Evolutionary conservation across 371 early-diverging fungal genomes (phyloP), one percentile per base, ranked within the genome.

Genomic region (Apophysomyces elegans): DNA sequence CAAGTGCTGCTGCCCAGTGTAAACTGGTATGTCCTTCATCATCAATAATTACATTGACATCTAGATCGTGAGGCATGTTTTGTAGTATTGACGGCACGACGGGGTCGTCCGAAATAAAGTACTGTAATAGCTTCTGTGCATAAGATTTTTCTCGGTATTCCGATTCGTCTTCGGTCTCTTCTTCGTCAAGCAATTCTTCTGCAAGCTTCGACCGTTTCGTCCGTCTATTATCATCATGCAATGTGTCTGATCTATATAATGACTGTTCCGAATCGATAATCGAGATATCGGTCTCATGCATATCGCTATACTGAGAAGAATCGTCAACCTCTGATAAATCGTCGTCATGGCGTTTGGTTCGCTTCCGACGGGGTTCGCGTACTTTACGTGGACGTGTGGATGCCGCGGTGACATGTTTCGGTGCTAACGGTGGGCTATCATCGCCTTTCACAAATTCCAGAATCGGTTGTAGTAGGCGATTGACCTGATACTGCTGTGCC

Each of bases 1-100:
- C 97, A 68, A 97, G 84, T 7, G 96, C 93, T 2, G 95, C 93
- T 0, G 97, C 96, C 96, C 96, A 98, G 68, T 98, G 98, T 14
- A 96, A 76, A 1, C 94, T 84, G 0, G 96, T 91, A 71, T 98
- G 95, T 5, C 97, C 97, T 59, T 92, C 92, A 46, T 94, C 95
- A 65, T 97, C 97, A 46, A 97, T 90, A 32, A 88, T 84, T 37
- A 94, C 75, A 77, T 96, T 88, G 32, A 91, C 76, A 61, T 91
- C 88, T 7, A 89, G 74, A 46, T 81, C 80, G 1, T 69, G 57
- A 9, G 84, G 73, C 13, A 73, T 59, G 16, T 67, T 61, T 7
- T 81, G 72, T 37, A 90, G 68, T 21, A 83, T 79, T 9, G 75
- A 74, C 1, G 85, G 84, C 5, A 87, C 59, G 16, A 63, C 64